These are phyloP conservation scores for Coemansia sp. DNA, from an alignment of 192 early-diverging fungal species.

Conservation along the genomic window DNA sequence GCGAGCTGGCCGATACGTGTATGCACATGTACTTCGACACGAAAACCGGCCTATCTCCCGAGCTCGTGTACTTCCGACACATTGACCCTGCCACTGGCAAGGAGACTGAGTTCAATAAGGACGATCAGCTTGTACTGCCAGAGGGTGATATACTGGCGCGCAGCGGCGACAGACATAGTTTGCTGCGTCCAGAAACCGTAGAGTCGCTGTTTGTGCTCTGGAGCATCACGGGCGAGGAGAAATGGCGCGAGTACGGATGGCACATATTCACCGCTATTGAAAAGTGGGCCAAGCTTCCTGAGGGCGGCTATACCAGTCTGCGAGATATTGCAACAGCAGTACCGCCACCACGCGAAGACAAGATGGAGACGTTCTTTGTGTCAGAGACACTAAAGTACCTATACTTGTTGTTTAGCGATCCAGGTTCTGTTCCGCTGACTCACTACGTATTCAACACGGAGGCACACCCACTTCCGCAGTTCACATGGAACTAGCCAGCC, in stretches of 20 bases:
- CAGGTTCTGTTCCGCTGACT: conserved; percentile 67
- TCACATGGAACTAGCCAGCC: conserved; percentile 16
- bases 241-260: conserved; percentile 79
- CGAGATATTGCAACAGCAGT: conserved; percentile 22
- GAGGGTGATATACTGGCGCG: conserved; percentile 38
- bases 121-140: conserved; percentile 23
- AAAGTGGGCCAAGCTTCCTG: conserved; percentile 63
- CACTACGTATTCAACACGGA: conserved; percentile 94
- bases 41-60: conserved; percentile 76
- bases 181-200: conserved; percentile 88
- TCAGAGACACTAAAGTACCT: conserved; percentile 96
- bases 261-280: conserved; percentile 84
- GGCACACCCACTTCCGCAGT: conserved; percentile 76
- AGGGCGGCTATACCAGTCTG: conserved; percentile 62
- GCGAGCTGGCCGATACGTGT: conserved; percentile 79
- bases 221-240: conserved; percentile 78
- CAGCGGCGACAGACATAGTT: conserved; percentile 37
- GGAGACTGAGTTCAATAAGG: neutral
- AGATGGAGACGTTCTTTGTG: conserved; percentile 77
- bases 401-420: conserved; percentile 78
- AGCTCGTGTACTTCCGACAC: conserved; percentile 29
- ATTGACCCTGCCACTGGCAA: neutral
- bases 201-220: conserved; percentile 87
- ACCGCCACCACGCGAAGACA: conserved; percentile 31
- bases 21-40: conserved; percentile 82